Evolutionary conservation across 148 eudicot species (phyloP).

Genomic region (Amaranthus hypochondriacus): DNA sequence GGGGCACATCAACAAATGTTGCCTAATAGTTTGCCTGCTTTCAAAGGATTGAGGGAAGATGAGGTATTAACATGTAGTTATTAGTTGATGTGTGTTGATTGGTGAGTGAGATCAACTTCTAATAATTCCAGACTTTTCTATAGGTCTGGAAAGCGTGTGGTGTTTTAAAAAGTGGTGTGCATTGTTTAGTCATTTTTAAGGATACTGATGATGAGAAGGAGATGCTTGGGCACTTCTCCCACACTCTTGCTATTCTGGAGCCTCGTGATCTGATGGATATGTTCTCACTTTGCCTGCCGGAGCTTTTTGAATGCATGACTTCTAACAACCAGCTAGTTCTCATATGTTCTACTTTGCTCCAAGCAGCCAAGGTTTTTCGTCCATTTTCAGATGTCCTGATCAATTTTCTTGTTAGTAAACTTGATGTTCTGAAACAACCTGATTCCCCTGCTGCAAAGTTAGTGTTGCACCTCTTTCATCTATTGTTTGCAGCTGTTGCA

Average conservation of each 20-base stretch:
- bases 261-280: slow-evolving; percentile 98
- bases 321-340: slow-evolving; percentile 77
- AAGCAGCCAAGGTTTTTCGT: slow-evolving; percentile 67
- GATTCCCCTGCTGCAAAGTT: slow-evolving; percentile 89
- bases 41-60: slow-evolving; percentile 96
- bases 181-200: slow-evolving; percentile 82
- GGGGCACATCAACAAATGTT: slow-evolving; percentile 77
- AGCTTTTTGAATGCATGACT: slow-evolving; percentile 97
- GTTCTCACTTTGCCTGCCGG: slow-evolving; percentile 97
- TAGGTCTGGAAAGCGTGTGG: slow-evolving; percentile 98
- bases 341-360: slow-evolving; percentile 75
- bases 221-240: slow-evolving; percentile 82
- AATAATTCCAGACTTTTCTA: neutral
- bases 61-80: slow-evolving; percentile 44
- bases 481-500: slow-evolving; percentile 74
- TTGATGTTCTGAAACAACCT: slow-evolving; percentile 88
- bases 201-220: slow-evolving; percentile 96
- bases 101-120: slow-evolving; percentile 6
- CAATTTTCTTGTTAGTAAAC: slow-evolving; percentile 89
- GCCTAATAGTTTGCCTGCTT: slow-evolving; percentile 55
- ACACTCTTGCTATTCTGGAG: slow-evolving; percentile 84
- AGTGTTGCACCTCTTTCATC: slow-evolving; percentile 83
- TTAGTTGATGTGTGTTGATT: neutral
- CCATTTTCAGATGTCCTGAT: slow-evolving; percentile 91
- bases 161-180: slow-evolving; percentile 92